Percentiles rank a stretch among this genome's conserved stretches.
Evolutionary conservation across 306 rosid genomes (phyloP).

Genomic region (Betula pendula): DNA sequence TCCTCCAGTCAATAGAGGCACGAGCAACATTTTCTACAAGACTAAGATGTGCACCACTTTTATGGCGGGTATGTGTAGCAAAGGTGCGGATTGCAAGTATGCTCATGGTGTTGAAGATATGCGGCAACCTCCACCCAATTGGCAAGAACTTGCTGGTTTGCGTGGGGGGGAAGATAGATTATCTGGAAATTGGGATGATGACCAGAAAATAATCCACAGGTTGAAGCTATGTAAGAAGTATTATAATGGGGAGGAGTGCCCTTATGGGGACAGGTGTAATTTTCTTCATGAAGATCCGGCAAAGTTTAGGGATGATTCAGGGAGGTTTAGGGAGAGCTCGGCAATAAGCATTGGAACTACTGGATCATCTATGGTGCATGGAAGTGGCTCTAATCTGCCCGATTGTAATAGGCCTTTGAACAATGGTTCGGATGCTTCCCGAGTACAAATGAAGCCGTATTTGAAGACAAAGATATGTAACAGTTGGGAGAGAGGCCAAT

Average conservation of each 20-base stretch:
- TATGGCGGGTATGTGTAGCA: conserved; percentile 67
- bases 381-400: conserved; percentile 35
- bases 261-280: conserved; percentile 85
- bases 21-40: conserved; percentile 73
- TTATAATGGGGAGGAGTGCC: conserved; percentile 87
- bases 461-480: conserved; percentile 86
- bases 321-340: conserved; percentile 68
- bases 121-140: conserved; percentile 91
- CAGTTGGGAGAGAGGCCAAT: conserved; percentile 78
- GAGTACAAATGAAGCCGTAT: conserved; percentile 45
- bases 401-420: conserved; percentile 47
- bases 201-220: conserved; percentile 80
- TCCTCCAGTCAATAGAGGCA: conserved; percentile 53
- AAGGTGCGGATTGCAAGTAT: conserved; percentile 83
- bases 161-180: conserved; percentile 49
- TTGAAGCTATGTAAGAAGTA: conserved; percentile 96
- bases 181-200: conserved; percentile 71
- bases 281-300: conserved; percentile 91
- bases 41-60: conserved; percentile 84
- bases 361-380: conserved; percentile 45
- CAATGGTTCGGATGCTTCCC: conserved; percentile 33
- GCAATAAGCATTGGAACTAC: conserved; percentile 73
- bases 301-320: conserved; percentile 71
- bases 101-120: conserved; percentile 90
- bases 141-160: conserved; percentile 78